phyloP scores from a whole-genome alignment of 1,284 basidiomycete species.

The Cutaneotrichosporon daszewskae region DNA sequence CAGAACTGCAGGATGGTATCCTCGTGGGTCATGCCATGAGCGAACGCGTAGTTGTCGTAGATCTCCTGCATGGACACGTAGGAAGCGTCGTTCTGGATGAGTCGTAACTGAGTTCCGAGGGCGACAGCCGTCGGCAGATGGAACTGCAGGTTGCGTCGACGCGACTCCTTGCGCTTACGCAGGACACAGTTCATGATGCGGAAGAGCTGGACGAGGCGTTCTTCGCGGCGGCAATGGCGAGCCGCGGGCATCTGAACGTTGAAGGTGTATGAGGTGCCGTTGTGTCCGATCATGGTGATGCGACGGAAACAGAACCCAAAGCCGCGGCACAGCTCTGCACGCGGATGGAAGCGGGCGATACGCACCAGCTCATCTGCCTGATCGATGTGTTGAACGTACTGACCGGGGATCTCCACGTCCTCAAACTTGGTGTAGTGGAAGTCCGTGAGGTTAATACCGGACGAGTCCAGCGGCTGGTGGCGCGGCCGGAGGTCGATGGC shows the following conservation, averaged over 20 bases:
- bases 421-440: conserved; percentile 98
- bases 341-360: conserved; percentile 84
- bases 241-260: conserved; percentile 85
- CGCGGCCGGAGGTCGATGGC: conserved; percentile 76
- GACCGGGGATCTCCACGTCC: conserved; percentile 96
- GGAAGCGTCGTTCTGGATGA: conserved; percentile 86
- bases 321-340: conserved; percentile 78
- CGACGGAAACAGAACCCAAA: conserved; percentile 85
- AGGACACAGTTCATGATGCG: conserved; percentile 87
- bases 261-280: conserved; percentile 83
- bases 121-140: conserved; percentile 84
- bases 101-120: conserved; percentile 73
- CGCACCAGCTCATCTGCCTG: conserved; percentile 86
- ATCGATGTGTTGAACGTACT: conserved; percentile 95
- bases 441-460: conserved; percentile 91
- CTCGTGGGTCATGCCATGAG: conserved; percentile 72
- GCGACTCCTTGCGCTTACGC: conserved; percentile 80
- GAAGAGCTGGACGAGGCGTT: conserved; percentile 85
- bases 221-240: conserved; percentile 85
- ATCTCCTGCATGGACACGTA: conserved; percentile 91
- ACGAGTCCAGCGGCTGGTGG: conserved; percentile 77
- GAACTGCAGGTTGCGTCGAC: conserved; percentile 87
- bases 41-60: conserved; percentile 82
- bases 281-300: conserved; percentile 86
- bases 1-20: conserved; percentile 79